These are phyloP conservation scores for Ascochyta pisi DNA, from an alignment of 2,329 filamentous ascomycete genomes.

Conservation along the genomic window DNA sequence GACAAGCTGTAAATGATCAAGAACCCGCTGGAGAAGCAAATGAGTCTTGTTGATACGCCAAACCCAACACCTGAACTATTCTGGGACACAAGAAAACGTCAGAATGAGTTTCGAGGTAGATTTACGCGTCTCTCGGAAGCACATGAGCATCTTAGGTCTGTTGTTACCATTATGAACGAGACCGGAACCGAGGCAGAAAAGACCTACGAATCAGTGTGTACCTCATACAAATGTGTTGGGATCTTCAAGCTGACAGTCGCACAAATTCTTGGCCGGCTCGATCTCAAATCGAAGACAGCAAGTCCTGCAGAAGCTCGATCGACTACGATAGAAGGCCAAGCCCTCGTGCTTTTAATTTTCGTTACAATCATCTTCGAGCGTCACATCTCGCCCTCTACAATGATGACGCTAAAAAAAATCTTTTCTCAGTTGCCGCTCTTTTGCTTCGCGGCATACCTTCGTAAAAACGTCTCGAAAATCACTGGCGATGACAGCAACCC, in stretches of 20 bases:
- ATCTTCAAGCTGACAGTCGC: background rate
- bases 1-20: background rate
- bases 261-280: background rate
- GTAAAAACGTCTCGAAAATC: background rate
- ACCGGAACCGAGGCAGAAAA: background rate
- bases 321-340: background rate
- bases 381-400: background rate
- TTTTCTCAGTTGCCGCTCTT: background rate
- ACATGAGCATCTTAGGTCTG: background rate
- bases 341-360: background rate
- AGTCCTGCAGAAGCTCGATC: background rate
- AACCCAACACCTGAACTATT: no score
- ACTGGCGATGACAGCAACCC: background rate
- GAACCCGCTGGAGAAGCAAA: background rate
- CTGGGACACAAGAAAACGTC: no score
- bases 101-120: no score
- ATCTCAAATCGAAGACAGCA: background rate
- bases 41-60: no score
- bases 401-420: background rate
- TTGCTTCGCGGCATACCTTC: background rate
- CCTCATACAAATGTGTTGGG: no score
- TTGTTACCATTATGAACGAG: background rate
- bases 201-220: background rate
- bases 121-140: no score
- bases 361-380: background rate